phyloP scores from a whole-genome alignment of 495 filamentous ascomycete species.

The Patellaria atrata region DNA sequence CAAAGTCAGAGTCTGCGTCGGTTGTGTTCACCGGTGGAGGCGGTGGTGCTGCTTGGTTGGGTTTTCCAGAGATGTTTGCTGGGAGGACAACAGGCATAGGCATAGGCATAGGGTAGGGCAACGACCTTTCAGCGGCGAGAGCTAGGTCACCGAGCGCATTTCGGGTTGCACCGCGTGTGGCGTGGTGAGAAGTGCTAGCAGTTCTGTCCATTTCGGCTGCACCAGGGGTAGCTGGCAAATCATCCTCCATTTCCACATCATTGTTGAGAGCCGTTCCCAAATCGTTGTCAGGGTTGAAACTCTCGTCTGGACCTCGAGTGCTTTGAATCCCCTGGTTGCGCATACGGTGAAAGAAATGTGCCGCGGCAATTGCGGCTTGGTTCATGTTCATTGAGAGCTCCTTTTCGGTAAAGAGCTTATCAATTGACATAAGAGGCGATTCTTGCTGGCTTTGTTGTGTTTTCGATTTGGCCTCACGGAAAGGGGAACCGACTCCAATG shows the following conservation, averaged over 20 bases:
- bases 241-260: constrained; percentile 8
- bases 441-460: constrained; percentile 38
- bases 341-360: constrained; percentile 26
- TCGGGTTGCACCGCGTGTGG: constrained; percentile 24
- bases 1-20: constrained; percentile 28
- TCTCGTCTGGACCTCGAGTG: constrained; percentile 10
- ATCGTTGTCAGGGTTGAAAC: constrained; percentile 13
- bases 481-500: constrained; percentile 36
- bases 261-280: constrained; percentile 1
- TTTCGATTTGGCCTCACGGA: constrained; percentile 38
- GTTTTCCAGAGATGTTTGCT: constrained; percentile 19
- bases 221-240: constrained; percentile 13
- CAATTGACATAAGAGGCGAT: constrained; percentile 50
- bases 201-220: constrained; percentile 27
- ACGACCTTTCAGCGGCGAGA: constrained; percentile 6
- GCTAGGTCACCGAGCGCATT: constrained; percentile 21
- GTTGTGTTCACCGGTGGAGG: constrained; percentile 18
- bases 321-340: constrained; percentile 14
- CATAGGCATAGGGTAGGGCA: constrained; percentile 13
- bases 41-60: constrained; percentile 22
- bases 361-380: constrained; percentile 26
- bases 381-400: constrained; percentile 54
- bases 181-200: constrained; percentile 22
- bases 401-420: constrained; percentile 87
- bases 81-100: constrained; percentile 20